Base-by-base conservation (phyloP, 345 rosid species). In the Boechera divaricarpa region DNA sequence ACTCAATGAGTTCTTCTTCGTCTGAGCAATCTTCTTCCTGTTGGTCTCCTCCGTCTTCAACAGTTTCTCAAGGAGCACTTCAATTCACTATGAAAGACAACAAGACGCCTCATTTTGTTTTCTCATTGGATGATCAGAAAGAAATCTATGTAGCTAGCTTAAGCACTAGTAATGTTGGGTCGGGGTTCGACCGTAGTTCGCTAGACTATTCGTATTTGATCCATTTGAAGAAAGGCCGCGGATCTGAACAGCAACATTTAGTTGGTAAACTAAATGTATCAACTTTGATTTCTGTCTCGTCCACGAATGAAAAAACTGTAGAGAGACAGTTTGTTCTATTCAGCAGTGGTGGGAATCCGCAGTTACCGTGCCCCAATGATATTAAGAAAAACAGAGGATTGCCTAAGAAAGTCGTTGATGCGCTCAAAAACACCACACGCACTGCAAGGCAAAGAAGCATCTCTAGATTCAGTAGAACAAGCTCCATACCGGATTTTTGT, bases 271-370 rank as follows among this genome's bases (percentile, higher is more conserved):
- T 95, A 81, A 83, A 83, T 68, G 94, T 92, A 38, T 82, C 90
- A 16, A 89, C 92, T 55, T 83, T 86, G 44, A 83, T 87, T 78
- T 60, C 80, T 41, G 63, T 85, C 61, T 85, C 88, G 13, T 76
- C 87, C 0, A 29, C 82, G 35, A 81, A 76, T 72, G 87, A 69
- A 11, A 89, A 80, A 82, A 82, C 74, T 21, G 79, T 86, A 86
- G 87, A 87, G 86, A 92, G 91, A 11, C 87, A 92, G 81, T 92
- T 91, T 79, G 87, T 90, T 82, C 83, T 95, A 44, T 89, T 84
- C 76, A 85, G 86, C 38, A 69, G 77, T n/a, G 81, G 72, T 79
- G 92, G 79, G 74, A 71, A 63, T 84, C 77, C 51, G 57, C 89
- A 81, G 79, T 78, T 80, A 53, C 65, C 66, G 33, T 49, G 81